phyloP scores from a whole-genome alignment of 73 alveolate species.

The Diophrys sp. region DNA sequence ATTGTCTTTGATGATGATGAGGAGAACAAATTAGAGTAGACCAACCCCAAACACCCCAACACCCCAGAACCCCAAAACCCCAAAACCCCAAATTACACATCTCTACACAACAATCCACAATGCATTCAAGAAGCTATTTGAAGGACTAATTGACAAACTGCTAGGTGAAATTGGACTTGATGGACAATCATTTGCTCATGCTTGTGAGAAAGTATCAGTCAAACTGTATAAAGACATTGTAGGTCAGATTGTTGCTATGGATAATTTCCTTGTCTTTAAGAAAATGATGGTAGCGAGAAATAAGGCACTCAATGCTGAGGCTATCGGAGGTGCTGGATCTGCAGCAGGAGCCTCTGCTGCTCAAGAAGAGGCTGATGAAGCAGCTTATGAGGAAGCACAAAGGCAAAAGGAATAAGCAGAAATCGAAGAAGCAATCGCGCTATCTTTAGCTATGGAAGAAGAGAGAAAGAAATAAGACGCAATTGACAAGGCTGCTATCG shows the following conservation, averaged over 20 bases:
- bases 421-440: conserved; percentile 9
- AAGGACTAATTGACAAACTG: conserved; percentile 68
- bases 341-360: conserved; percentile 3
- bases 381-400: conserved; percentile 1
- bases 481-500: neutral
- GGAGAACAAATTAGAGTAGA: conserved; percentile 81
- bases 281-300: conserved; percentile 34
- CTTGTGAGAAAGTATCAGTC: conserved; percentile 58
- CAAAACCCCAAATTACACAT: no score
- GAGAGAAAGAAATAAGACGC: conserved; percentile 18
- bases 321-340: conserved; percentile 10
- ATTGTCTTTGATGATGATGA: conserved; percentile 81
- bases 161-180: conserved; percentile 78
- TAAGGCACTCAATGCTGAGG: conserved; percentile 19
- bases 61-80: no score
- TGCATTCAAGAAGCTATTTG: conserved; percentile 77
- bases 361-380: conserved; percentile 16
- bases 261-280: conserved; percentile 13
- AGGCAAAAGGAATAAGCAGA: conserved; percentile 8
- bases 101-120: conserved; percentile 75
- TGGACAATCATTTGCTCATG: conserved; percentile 62
- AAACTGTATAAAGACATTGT: conserved; percentile 18
- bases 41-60: no score
- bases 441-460: conserved; percentile 6
- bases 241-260: conserved; percentile 34